Evolutionary conservation across 148 eudicot genomes (phyloP), one percentile per base, ranked within the genome.

Genomic region (Tetragonia tetragonoides): DNA sequence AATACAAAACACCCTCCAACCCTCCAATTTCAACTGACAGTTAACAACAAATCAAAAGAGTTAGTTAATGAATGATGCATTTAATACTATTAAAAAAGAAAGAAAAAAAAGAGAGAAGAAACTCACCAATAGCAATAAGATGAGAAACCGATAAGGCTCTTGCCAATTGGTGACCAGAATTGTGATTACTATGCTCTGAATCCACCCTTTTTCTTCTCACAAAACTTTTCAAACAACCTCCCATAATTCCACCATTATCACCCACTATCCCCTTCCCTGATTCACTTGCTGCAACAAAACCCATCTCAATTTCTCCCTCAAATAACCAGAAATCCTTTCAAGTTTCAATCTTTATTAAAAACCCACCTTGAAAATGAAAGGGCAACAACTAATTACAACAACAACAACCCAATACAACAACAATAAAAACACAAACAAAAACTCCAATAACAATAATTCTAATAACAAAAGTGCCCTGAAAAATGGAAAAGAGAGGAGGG

Each of bases 101-200:
- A 1, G 5, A n/a, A 0, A 5, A 21, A 51, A 47, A 4, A 12
- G 28, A 17, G 18, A 6, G 8, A 8, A 17, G 2, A 14, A 75
- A 62, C 34, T 24, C 67, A 82, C 84, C 84, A 77, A 82, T 73
- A 59, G 81, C 84, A 82, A 82, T 39, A 60, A 82, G 74, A 10
- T 77, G 81, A 82, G 81, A 77, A 77, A 82, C 84, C 77, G 84
- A 72, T 51, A 82, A 73, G 54, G 81, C 84, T 74, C 77, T 82
- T 21, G 81, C 81, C 68, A 82, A 81, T 77, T 81, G 83, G 47
- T 81, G 77, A 37, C 47, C n/a, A 77, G 47, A 57, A 60, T 17
- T 23, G 28, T 15, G 62, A 72, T 9, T 70, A 5, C 23, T 65
- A 28, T 76, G 24, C 61, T 66, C 28, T n/a, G 84, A 82, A 77